Evolutionary conservation across 495 filamentous ascomycete genomes (phyloP).

Genomic region (Podospora comata): DNA sequence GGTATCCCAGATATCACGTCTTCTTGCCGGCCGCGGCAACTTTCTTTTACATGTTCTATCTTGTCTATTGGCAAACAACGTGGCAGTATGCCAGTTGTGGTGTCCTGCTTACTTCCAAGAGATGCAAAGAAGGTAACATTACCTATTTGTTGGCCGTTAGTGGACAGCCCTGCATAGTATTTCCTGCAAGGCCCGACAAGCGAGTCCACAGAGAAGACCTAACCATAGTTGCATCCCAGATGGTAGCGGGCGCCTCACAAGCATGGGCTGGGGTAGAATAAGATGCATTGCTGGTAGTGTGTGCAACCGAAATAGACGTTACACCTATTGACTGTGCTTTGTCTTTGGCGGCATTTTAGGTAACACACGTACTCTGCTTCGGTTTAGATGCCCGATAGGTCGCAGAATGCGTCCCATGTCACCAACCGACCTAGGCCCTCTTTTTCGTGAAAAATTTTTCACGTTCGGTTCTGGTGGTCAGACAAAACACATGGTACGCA

Average conservation of each 20-base stretch:
- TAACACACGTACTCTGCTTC: not conserved
- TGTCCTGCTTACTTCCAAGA: not conserved
- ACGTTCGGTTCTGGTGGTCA: not conserved
- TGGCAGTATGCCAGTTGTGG: not conserved
- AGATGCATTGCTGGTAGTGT: not conserved
- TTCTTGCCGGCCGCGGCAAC: not conserved
- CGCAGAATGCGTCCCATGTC: not conserved
- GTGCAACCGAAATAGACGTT: not conserved
- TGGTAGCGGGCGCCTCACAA: not conserved
- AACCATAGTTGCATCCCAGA: not conserved
- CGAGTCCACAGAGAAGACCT: not conserved
- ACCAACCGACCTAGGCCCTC: not conserved
- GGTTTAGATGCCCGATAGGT: not conserved
- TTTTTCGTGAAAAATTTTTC: not conserved
- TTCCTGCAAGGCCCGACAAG: not conserved
- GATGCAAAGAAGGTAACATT: not conserved
- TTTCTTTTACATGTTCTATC: not conserved
- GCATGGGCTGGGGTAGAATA: not conserved
- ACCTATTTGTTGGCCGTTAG: not conserved
- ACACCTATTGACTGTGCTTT: not conserved
- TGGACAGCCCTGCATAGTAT: not conserved
- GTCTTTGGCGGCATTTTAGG: not conserved
- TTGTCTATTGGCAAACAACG: not conserved
- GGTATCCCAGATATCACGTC: not conserved
- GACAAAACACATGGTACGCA: not conserved